phyloP scores from a whole-genome alignment of 805 yeast genomes.

The Cyberlindnera sargentensis region DNA sequence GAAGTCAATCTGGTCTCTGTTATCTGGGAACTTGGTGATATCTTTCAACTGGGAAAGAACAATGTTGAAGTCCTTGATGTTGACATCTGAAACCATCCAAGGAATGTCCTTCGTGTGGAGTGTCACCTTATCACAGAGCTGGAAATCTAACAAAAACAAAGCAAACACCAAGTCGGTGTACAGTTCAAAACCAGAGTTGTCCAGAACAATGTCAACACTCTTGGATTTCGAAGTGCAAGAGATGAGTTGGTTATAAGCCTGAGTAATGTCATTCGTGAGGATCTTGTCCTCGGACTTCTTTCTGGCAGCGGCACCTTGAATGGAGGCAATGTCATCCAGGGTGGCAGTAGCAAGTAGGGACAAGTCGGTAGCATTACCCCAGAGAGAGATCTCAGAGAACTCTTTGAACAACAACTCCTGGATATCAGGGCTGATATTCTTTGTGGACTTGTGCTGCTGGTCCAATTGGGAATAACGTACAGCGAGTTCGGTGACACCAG shows the following conservation, averaged over 20 bases:
- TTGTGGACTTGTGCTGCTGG: constrained; percentile 16
- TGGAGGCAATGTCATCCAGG: constrained; percentile 79
- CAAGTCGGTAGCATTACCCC: constrained; percentile 98
- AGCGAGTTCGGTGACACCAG: constrained; percentile 80
- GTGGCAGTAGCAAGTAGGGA: constrained; percentile 86
- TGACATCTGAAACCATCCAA: constrained; percentile 97
- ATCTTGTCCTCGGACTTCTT: constrained; percentile 75
- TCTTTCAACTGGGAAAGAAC: constrained; percentile 52
- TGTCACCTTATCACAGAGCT: constrained; percentile 55
- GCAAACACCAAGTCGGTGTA: constrained; percentile 74
- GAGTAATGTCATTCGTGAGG: constrained; percentile 62
- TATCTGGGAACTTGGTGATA: constrained; percentile 40
- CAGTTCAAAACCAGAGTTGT: constrained; percentile 92
- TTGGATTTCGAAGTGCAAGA: constrained; percentile 12
- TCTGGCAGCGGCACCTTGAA: constrained; percentile 87
- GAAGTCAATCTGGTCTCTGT: constrained; percentile 38
- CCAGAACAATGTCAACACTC: constrained; percentile 78
- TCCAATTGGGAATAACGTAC: constrained; percentile 44
- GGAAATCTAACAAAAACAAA: constrained; percentile 62
- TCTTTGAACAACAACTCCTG: constrained; percentile 65
- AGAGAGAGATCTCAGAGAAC: constrained; percentile 77
- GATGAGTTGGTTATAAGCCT: constrained; percentile 52
- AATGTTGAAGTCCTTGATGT: constrained; percentile 68
- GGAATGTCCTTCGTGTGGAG: constrained; percentile 89
- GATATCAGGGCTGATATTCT: constrained; percentile 31